These are phyloP conservation scores for Penicillium paneum DNA, from an alignment of 2,329 filamentous ascomycete species.

Conservation along the genomic window DNA sequence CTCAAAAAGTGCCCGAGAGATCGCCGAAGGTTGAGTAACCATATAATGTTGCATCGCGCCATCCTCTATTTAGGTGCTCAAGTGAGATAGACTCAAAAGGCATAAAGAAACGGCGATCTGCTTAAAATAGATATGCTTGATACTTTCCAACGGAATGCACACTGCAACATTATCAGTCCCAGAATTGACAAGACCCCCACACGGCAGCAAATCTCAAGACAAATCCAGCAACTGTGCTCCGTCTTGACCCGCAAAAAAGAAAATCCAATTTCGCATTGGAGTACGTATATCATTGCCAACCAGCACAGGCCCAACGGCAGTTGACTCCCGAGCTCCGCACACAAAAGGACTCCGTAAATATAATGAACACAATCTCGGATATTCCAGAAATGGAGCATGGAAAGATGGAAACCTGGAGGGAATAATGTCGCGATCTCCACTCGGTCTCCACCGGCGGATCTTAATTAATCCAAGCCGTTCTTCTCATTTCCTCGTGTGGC, in stretches of 20 bases:
- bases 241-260: not conserved
- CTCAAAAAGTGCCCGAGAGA: not conserved
- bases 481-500: constrained; percentile 11
- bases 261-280: not conserved
- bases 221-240: not conserved
- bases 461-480: constrained; percentile 15
- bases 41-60: not conserved
- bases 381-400: constrained; percentile 11
- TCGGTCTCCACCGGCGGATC: constrained; percentile 19
- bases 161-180: not conserved
- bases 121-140: not conserved
- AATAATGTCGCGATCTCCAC: constrained; percentile 22
- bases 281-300: not conserved
- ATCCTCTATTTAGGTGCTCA: not conserved
- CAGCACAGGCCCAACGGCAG: constrained; percentile 1
- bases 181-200: not conserved
- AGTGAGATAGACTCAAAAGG: not conserved
- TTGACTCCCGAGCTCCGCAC: not conserved
- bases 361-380: not conserved
- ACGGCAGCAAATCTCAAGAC: not conserved
- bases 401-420: constrained; percentile 15
- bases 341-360: no score
- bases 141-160: not conserved
- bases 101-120: not conserved
- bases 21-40: not conserved